Base-by-base conservation (phyloP, 2,329 filamentous ascomycete genomes). In the Scedosporium dehoogii region DNA sequence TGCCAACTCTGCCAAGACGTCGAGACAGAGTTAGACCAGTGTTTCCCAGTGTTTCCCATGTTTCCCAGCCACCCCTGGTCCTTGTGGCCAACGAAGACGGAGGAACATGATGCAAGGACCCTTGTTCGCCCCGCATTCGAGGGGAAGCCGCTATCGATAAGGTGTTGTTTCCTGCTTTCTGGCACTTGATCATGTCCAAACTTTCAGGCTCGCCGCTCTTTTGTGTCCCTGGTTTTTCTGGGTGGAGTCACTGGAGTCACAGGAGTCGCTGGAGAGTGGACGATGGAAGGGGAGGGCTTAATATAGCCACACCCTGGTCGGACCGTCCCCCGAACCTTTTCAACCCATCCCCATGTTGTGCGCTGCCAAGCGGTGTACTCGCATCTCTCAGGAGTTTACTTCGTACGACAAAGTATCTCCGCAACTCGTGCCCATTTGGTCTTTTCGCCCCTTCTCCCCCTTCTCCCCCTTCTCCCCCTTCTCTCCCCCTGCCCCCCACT, bases 91-190 rank as follows among this genome's bases (percentile, higher is more conserved):
- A 42, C 58, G 46, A 60, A 48, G 18, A 51, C 42, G 23, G 6
- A 6, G 6, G 7, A 33, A 48, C 58, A 27, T 44, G 42, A 51
- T 21, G 58, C 58, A 60, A 25, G 58, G 58, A 44, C 51, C 58
- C 58, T n/a, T 59, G n/a, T 44, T 25, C 7, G 4, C 58, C 58
- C 58, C 58, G 58, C 58, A 44, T 48, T 33, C 42, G 16, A 18
- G 6, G 16, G 18, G 58, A 51, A 25, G 21, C 58, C 29, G 44
- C 42, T 60, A 60, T 60, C 58, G 58, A 60, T 60, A 60, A 60
- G 57, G 18, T 21, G 21, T 41, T 18, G 16, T 16, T n/a, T 18
- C 56, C 27, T 14, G 27, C 56, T 18, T 18, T 58, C 56, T n/a
- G 27, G 16, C 42, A 29, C 27, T 41, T 38, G 27, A 14, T 58